Conservation (phyloP, 2,329 filamentous ascomycete species). For the Rhynchosporium graminicola region DNA sequence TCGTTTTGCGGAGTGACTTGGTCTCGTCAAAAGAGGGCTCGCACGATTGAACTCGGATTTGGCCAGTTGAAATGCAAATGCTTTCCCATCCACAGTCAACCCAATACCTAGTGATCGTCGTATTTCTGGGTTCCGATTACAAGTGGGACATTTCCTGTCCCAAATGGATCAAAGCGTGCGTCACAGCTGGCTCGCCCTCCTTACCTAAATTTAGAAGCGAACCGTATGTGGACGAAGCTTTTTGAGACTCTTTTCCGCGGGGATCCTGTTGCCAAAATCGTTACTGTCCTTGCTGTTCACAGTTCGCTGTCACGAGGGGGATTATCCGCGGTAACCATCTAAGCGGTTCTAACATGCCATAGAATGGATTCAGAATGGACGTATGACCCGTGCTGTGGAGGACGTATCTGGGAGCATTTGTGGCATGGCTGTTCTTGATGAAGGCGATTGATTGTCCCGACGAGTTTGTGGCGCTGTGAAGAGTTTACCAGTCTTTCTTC, state of each 20-base stretch:
- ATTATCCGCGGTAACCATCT: constrained; percentile 47
- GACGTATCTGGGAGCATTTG: constrained; percentile 61
- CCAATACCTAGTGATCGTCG: constrained; percentile 36
- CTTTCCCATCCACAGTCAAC: too few species aligned
- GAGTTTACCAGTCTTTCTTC: constrained; percentile 24
- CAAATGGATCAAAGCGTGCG: constrained; percentile 49
- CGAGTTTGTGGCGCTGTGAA: constrained; percentile 24
- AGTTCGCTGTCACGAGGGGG: constrained; percentile 60
- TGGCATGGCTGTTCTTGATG: constrained; percentile 50
- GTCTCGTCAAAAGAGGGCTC: too few species aligned
- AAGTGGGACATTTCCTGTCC: constrained; percentile 59
- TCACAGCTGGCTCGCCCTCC: constrained; percentile 42
- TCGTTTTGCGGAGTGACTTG: not conserved
- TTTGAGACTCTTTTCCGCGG: constrained; percentile 20
- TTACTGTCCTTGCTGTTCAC: constrained; percentile 62
- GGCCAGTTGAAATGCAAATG: too few species aligned
- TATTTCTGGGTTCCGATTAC: constrained; percentile 51
- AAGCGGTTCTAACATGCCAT: constrained; percentile 56
- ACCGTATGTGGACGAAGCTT: constrained; percentile 20
- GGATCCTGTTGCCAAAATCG: constrained; percentile 44
- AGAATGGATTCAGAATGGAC: constrained; percentile 57
- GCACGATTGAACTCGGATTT: too few species aligned
- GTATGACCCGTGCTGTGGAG: constrained; percentile 54
- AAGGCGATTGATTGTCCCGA: constrained; percentile 25
- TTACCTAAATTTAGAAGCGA: constrained; percentile 16